A percentile compares a stretch with the other conserved stretches of the same genome.
Evolutionary conservation across 306 rosid genomes (phyloP).

Genomic region (Geum urbanum): DNA sequence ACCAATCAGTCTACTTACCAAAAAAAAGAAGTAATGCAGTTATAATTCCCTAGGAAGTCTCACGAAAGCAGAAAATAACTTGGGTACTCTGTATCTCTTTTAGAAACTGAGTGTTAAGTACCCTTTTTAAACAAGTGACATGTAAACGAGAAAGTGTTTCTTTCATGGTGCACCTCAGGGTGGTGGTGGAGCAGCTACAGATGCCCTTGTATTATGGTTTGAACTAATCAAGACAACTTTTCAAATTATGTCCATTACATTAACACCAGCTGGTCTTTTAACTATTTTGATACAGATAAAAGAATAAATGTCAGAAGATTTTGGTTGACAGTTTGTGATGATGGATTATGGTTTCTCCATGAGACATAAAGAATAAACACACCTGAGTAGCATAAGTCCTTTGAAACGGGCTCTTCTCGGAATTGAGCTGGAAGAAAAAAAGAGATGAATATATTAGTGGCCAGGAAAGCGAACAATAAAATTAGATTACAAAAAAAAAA

Average conservation of each 20-base stretch:
- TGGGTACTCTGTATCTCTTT: no score
- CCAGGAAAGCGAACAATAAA: not conserved
- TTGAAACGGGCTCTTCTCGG: constrained; percentile 97
- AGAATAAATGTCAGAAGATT: no score
- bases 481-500: not conserved
- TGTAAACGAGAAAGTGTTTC: no score
- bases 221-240: not conserved
- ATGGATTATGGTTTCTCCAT: not conserved
- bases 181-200: not conserved
- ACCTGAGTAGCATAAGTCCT: constrained; percentile 98
- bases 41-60: no score
- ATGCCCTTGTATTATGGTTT: not conserved
- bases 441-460: constrained; percentile 20
- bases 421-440: constrained; percentile 69
- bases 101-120: no score
- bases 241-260: not conserved
- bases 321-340: no score
- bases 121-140: no score
- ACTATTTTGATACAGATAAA: no score
- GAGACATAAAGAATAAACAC: constrained; percentile 24
- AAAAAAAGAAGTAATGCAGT: not conserved
- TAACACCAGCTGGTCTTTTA: not conserved
- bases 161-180: not conserved
- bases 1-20: constrained; percentile 9
- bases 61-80: no score